phyloP scores from a whole-genome alignment of 2,329 filamentous ascomycete species.

The Arachnopeziza araneosa region DNA sequence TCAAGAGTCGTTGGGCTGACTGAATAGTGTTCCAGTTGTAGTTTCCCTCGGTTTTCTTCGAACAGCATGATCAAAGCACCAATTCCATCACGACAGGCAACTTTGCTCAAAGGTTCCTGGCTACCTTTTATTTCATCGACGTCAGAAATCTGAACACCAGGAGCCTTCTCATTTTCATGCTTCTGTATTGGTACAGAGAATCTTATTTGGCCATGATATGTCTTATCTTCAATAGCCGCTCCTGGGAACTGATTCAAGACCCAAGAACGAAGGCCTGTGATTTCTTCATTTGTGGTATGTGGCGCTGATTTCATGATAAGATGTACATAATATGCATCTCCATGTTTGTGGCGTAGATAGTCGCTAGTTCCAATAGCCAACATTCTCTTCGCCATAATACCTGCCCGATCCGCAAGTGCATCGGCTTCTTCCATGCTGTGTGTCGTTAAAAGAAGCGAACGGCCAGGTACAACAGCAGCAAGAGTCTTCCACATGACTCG shows the following conservation, averaged over 20 bases:
- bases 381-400: slow-evolving; percentile 83
- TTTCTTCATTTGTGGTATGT: slow-evolving; percentile 63
- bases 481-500: slow-evolving; percentile 90
- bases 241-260: slow-evolving; percentile 54
- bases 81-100: slow-evolving; percentile 36
- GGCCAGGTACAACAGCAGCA: slow-evolving; percentile 63
- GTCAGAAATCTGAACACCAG: slow-evolving; percentile 8
- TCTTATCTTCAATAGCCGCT: slow-evolving; percentile 65
- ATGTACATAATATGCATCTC: slow-evolving; percentile 75
- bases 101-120: slow-evolving; percentile 3
- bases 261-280: slow-evolving; percentile 61
- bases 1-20: slow-evolving; percentile 84
- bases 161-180: slow-evolving; percentile 17
- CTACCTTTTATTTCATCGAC: slow-evolving; percentile 23
- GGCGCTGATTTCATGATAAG: slow-evolving; percentile 71
- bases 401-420: slow-evolving; percentile 74
- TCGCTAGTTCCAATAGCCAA: slow-evolving; percentile 75
- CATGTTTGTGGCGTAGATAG: slow-evolving; percentile 66
- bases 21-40: slow-evolving; percentile 81
- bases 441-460: slow-evolving; percentile 83
- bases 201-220: slow-evolving; percentile 81
- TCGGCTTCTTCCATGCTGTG: slow-evolving; percentile 96
- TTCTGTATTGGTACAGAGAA: slow-evolving; percentile 63
- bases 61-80: slow-evolving; percentile 65
- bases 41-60: slow-evolving; percentile 60